phyloP scores from a whole-genome alignment of 805 yeast genomes.

The Barnettozyma botsteinii region DNA sequence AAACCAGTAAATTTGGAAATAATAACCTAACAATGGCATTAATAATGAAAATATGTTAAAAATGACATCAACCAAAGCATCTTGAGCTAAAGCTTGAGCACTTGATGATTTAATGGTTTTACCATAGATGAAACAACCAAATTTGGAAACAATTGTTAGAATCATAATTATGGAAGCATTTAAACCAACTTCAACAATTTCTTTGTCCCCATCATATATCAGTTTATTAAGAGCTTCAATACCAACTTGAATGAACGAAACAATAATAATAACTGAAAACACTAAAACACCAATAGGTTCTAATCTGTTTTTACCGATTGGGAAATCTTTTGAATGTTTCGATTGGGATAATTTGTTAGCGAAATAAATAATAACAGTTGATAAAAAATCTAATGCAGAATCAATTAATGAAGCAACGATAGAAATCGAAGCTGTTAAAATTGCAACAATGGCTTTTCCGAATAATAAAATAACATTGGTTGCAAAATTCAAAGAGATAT shows the following conservation, averaged over 20 bases:
- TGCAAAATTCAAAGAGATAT: conserved; percentile 58
- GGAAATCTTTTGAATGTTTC: conserved; percentile 47
- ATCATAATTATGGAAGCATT: conserved; percentile 57
- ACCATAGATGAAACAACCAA: conserved; percentile 62
- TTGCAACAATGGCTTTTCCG: conserved; percentile 55
- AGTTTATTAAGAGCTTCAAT: conserved; percentile 52
- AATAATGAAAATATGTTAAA: conserved; percentile 67
- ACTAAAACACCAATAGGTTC: conserved; percentile 78
- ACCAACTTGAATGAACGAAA: conserved; percentile 69
- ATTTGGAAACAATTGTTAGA: conserved; percentile 53
- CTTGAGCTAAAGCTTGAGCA: conserved; percentile 75
- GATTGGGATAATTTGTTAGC: conserved; percentile 47
- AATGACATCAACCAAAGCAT: conserved; percentile 71
- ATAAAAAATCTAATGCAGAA: conserved; percentile 65
- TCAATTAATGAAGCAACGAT: conserved; percentile 75
- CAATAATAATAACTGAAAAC: conserved; percentile 63
- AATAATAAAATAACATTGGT: conserved; percentile 52
- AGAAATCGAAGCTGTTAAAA: conserved; percentile 67
- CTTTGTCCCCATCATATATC: conserved; percentile 30
- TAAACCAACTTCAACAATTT: conserved; percentile 41
- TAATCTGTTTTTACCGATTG: conserved; percentile 65
- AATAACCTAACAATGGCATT: conserved; percentile 59
- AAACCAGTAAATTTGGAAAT: conserved; percentile 56
- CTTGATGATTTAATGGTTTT: conserved; percentile 54
- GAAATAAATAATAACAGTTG: conserved; percentile 65